Conservation (phyloP, 768 basidiomycete genomes). For the Pluteus cervinus region DNA sequence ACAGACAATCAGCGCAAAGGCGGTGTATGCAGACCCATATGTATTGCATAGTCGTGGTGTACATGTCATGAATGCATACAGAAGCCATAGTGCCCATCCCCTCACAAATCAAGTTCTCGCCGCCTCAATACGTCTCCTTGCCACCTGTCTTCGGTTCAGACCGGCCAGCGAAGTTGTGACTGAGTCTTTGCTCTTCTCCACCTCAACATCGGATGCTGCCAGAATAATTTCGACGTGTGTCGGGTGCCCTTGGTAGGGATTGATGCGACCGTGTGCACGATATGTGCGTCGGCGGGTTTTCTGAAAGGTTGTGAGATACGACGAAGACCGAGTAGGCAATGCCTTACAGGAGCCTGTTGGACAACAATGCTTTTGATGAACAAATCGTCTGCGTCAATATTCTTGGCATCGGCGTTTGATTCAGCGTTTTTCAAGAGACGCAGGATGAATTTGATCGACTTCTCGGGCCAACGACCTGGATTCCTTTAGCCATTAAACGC, state of each 20-base stretch:
- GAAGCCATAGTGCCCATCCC: conserved; percentile 1
- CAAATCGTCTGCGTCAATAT: conserved; percentile 88
- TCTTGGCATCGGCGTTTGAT: conserved; percentile 98
- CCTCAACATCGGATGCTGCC: conserved; percentile 68
- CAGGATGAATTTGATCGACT: conserved; percentile 93
- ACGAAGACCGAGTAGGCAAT: not conserved
- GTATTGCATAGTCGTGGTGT: not conserved
- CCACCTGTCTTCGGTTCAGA: conserved; percentile 81
- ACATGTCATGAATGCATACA: not conserved
- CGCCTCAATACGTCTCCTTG: conserved; percentile 85
- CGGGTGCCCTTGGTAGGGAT: conserved; percentile 98
- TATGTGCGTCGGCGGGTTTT: conserved; percentile 99
- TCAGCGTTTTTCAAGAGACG: conserved; percentile 98
- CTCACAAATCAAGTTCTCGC: conserved; percentile 59
- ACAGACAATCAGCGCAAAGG: no score
- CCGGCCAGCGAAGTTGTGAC: conserved; percentile 47
- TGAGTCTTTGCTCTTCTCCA: conserved; percentile 91
- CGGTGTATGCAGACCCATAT: no score
- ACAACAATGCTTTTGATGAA: conserved; percentile 96
- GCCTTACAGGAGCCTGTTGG: conserved; percentile 92
- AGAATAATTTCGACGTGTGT: conserved; percentile 96
- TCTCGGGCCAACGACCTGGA: conserved; percentile 99
- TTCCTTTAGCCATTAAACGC: conserved; percentile 1
- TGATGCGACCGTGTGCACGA: conserved; percentile 96
- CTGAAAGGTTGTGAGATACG: conserved; percentile 29